Base-by-base conservation (phyloP, 352 stramenopile genomes). In the Globisporangium cylindrosporum region DNA sequence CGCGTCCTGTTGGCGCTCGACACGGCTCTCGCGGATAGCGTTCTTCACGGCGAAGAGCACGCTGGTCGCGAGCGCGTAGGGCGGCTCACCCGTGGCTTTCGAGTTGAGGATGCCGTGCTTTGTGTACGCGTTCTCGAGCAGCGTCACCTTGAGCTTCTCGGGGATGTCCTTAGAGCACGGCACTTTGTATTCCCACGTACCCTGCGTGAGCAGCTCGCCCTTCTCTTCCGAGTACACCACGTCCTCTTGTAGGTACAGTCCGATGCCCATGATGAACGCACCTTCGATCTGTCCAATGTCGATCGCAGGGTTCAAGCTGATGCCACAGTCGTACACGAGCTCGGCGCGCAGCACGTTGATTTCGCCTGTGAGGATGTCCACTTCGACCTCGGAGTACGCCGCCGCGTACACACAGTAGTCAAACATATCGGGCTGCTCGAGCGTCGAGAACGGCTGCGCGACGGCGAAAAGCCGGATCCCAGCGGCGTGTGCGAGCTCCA, bases 221-320 rank as follows among this genome's bases (percentile, higher is more conserved):
- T 92, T 85, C 54, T 96, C 79, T 64, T 98, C 92, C 14, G 90
- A 93, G 82, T 94, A 98, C 22, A 98, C 86, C 29, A 98, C 71
- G 74, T 98, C 93, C 67, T 99, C 97, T 51, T 98, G 90, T 3
- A 94, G 96, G 56, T 93, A 94, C 74, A 97, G 91, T 3, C 97
- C 97, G 77, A 98, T 97, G 49, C 94, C 96, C 70, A 99, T 97
- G 59, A 98, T 89, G 74, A 99, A 99, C 1, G 93, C 97, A 27
- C 97, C 97, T 82, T 99, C 97, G 53, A 99, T 98, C 78, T 99
- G 97, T 20, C 97, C 96, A 74, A 99, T 97, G 71, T 99, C 96
- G 73, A 99, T 98, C 15, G 92, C 84, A 22, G 96, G 96, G 74
- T 99, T 99, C 71, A 99, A 97, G 64, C 90, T 98, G 7, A 89